Conservation (phyloP, 1,139 yeast genomes). For the Suhomyces bokatorum region DNA sequence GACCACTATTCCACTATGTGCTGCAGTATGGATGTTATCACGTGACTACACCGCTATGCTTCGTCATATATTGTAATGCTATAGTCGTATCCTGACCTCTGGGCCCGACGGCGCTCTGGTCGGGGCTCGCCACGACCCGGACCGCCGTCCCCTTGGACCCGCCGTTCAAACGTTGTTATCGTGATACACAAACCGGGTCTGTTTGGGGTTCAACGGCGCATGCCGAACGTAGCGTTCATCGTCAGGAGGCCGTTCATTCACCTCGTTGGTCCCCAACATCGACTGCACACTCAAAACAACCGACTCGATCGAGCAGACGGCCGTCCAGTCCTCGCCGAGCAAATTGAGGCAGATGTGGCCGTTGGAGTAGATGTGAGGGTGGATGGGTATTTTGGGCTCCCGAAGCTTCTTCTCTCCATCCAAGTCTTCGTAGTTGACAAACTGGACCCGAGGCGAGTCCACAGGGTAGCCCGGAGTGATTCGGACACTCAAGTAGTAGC, state of each 20-base stretch:
- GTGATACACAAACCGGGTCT: constrained; percentile 51
- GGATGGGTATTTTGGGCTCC: constrained; percentile 50
- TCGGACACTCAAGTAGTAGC: constrained; percentile 34
- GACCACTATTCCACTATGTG: no score
- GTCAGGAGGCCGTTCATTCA: constrained; percentile 54
- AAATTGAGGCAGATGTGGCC: constrained; percentile 72
- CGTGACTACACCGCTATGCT: neutral
- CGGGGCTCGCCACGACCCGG: neutral
- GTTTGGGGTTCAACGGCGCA: constrained; percentile 62
- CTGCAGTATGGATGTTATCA: neutral
- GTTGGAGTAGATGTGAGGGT: constrained; percentile 72
- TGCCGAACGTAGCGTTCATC: constrained; percentile 46
- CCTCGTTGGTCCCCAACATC: constrained; percentile 55
- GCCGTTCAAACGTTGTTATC: constrained; percentile 45
- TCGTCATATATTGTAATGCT: no score
- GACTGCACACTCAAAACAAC: constrained; percentile 63
- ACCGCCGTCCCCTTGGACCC: neutral
- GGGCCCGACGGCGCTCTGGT: no score
- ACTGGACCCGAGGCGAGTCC: constrained; percentile 61
- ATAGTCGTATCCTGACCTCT: no score
- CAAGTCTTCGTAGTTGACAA: constrained; percentile 28
- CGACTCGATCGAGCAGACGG: constrained; percentile 59
- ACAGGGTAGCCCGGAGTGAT: constrained; percentile 60
- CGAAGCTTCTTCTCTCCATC: constrained; percentile 16
- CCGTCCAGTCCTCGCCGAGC: constrained; percentile 72